Conservation (phyloP, 306 rosid genomes). For the Quercus mongolica region DNA sequence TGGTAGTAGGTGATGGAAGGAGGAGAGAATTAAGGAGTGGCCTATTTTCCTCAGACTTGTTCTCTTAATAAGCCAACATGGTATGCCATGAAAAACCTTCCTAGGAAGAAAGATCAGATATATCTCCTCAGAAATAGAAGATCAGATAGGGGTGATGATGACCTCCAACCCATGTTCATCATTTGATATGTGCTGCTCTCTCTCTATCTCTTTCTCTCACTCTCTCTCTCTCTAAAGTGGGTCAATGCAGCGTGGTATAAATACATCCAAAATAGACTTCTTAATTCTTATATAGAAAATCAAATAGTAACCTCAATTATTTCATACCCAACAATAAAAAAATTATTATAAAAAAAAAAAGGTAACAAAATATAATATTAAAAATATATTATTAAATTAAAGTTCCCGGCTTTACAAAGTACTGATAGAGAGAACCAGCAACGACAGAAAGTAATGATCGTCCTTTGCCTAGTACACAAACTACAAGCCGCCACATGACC, state of each 20-base stretch:
- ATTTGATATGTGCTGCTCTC: constrained; percentile 30
- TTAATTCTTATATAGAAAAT: constrained; percentile 36
- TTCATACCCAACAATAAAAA: constrained; percentile 34
- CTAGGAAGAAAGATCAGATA: constrained; percentile 55
- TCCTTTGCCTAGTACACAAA: constrained; percentile 39
- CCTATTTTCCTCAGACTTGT: constrained; percentile 29
- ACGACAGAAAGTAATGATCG: constrained; percentile 41
- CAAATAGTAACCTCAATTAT: constrained; percentile 56
- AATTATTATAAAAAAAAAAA: neutral
- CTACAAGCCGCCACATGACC: constrained; percentile 60
- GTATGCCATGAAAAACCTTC: constrained; percentile 47
- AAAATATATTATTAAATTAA: constrained; percentile 7
- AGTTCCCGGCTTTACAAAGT: constrained; percentile 12
- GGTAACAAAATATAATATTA: neutral
- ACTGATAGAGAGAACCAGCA: constrained; percentile 24
- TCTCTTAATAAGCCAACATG: constrained; percentile 48
- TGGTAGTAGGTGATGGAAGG: constrained; percentile 14
- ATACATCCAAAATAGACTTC: constrained; percentile 71
- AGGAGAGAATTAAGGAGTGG: constrained; percentile 11
- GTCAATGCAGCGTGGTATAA: constrained; percentile 78
- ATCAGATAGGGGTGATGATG: constrained; percentile 70
- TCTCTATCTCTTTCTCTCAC: constrained; percentile 17
- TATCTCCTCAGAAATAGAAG: constrained; percentile 58
- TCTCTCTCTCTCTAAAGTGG: constrained; percentile 23
- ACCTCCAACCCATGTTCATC: constrained; percentile 51